phyloP scores from a whole-genome alignment of 306 rosid genomes.

The Purshia tridentata region DNA sequence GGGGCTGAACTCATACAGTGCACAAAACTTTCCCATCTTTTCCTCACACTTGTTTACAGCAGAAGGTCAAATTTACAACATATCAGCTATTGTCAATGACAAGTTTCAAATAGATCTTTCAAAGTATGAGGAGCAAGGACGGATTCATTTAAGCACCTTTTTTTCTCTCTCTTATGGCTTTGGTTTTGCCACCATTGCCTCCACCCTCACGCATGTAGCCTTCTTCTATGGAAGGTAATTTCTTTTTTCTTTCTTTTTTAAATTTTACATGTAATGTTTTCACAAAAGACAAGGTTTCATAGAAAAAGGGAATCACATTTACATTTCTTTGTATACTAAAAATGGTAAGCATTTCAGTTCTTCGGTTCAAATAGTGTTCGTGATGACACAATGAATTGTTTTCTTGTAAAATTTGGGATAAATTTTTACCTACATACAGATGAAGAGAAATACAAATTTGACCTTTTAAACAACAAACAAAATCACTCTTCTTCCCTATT shows the following conservation, averaged over 20 bases:
- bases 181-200: constrained; percentile 74
- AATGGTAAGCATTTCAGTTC: no score
- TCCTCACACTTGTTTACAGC: constrained; percentile 70
- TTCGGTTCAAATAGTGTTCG: not conserved
- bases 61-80: constrained; percentile 52
- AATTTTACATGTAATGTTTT: not conserved
- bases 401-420: no score
- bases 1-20: constrained; percentile 53
- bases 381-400: no score
- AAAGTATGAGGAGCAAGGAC: constrained; percentile 55
- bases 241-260: not conserved
- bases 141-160: constrained; percentile 59
- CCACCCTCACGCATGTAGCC: constrained; percentile 71
- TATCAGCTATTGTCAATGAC: constrained; percentile 58
- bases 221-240: constrained; percentile 75
- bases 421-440: not conserved
- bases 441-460: not conserved
- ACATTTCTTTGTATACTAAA: no score
- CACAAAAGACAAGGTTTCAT: not conserved
- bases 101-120: constrained; percentile 51
- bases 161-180: constrained; percentile 70
- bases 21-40: constrained; percentile 66
- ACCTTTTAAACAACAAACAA: constrained; percentile 2
- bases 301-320: not conserved
- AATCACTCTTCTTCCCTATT: constrained; percentile 1